phyloP scores from a whole-genome alignment of 2,329 filamentous ascomycete genomes.

The Grosmannia serpens region DNA sequence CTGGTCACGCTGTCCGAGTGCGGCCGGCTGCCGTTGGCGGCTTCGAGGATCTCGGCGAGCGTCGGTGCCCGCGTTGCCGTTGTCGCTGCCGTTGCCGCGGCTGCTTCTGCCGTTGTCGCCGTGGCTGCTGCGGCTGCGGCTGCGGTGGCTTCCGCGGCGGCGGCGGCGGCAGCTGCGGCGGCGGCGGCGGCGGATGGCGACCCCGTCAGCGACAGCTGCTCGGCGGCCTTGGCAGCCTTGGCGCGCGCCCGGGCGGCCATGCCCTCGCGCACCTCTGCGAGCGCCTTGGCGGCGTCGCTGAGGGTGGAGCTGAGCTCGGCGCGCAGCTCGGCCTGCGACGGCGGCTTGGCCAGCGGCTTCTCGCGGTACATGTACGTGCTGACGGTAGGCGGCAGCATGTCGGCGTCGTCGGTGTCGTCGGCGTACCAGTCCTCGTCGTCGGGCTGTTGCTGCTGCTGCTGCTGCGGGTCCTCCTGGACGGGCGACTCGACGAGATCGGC shows the following conservation, averaged over 20 bases:
- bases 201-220: conserved; percentile 11
- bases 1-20: conserved; percentile 8
- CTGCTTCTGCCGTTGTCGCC: too few relatives aligned
- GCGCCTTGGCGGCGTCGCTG: conserved; percentile 53
- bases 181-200: background rate
- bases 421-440: conserved; percentile 19
- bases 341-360: conserved; percentile 71
- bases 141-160: conserved; percentile 7
- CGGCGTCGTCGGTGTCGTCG: conserved; percentile 55
- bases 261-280: conserved; percentile 36
- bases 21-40: background rate
- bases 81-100: too few relatives aligned
- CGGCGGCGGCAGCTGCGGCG: background rate
- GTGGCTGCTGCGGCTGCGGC: too few relatives aligned
- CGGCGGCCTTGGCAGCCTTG: conserved; percentile 9
- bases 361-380: conserved; percentile 88
- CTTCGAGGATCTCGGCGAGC: too few relatives aligned
- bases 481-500: conserved; percentile 34
- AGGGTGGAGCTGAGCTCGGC: conserved; percentile 54
- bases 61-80: too few relatives aligned
- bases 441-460: background rate
- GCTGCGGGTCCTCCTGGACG: conserved; percentile 29
- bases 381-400: conserved; percentile 90
- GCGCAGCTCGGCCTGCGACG: conserved; percentile 70
- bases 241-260: conserved; percentile 22